Base-by-base conservation (phyloP, 306 rosid genomes). In the Dryas alaskensis region DNA sequence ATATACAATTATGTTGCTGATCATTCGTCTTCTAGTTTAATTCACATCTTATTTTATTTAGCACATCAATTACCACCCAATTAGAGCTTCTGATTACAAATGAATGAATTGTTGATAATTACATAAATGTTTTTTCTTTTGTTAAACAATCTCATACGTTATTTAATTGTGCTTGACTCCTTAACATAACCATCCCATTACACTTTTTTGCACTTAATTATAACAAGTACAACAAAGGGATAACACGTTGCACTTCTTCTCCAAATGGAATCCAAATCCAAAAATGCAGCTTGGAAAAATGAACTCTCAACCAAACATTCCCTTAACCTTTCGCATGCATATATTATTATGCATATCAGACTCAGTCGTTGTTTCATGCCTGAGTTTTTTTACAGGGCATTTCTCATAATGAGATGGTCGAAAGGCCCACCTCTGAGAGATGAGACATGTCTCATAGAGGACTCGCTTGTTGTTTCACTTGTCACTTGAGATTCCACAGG, bases 381-480 rank as follows among this genome's bases (percentile, higher is more conserved):
- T 22, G 22, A 22, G 22, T 22, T 22, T 22, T 22, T 22, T 22
- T 0, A 22, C 22, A 22, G 22, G 22, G 22, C 22, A 22, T 22
- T 0, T 22, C 22, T 22, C 22, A 22, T 22, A 22, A 22, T 22
- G 22, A 0, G 22, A 22, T 22, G 22, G 22, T 22, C 22, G 22
- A 22, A 22, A 22, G 22, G 22, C 22, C 22, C 22, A 22, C 22
- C 0, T 22, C 0, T 22, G 22, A 22, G 22, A 22, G 22, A 22
- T 22, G 22, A 19, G 22, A 22, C 22, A 22, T 22, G 22, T 22
- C 22, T 22, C 0, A 0, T 22, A 22, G 0, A 22, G 0, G 44
- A 22, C 65, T 43, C n/a, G 50, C 55, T 54, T 6, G 77, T 13
- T 78, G 54, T 72, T 53, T 74, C 74, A 55, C 49, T 64, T 75